These are phyloP conservation scores for barley (Hordeum vulgare) DNA, from an alignment of 176 grass and related monocot species.

Conservation along the genomic window DNA sequence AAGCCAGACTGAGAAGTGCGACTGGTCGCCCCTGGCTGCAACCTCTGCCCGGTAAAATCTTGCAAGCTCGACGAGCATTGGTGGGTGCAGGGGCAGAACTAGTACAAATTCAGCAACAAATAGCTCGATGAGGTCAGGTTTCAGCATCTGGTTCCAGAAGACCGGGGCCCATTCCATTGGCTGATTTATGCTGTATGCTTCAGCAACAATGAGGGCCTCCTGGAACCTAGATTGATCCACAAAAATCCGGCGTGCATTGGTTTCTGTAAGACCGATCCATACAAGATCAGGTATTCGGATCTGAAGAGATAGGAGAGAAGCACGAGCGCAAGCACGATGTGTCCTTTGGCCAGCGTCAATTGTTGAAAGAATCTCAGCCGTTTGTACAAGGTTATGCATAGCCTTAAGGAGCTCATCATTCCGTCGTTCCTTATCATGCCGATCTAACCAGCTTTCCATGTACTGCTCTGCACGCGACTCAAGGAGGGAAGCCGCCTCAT, in stretches of 20 bases:
- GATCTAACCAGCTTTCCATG: slow-evolving; percentile 69
- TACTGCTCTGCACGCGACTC: slow-evolving; percentile 67
- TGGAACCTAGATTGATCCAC: slow-evolving; percentile 92
- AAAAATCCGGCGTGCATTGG: slow-evolving; percentile 59
- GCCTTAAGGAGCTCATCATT: slow-evolving; percentile 78
- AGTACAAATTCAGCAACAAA: slow-evolving; percentile 83
- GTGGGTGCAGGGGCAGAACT: slow-evolving; percentile 76
- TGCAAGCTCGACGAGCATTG: slow-evolving; percentile 76
- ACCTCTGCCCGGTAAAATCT: slow-evolving; percentile 86
- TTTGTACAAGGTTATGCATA: slow-evolving; percentile 80
- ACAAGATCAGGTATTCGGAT: slow-evolving; percentile 82
- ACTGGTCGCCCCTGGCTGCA: slow-evolving; percentile 89
- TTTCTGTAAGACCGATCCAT: slow-evolving; percentile 85
- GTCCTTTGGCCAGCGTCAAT: slow-evolving; percentile 87
- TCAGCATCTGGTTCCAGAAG: slow-evolving; percentile 85
- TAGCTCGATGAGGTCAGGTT: slow-evolving; percentile 80
- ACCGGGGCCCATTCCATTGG: slow-evolving; percentile 89
- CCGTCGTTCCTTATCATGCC: slow-evolving; percentile 58
- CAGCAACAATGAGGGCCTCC: slow-evolving; percentile 90
- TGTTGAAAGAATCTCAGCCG: slow-evolving; percentile 76
- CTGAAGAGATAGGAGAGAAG: slow-evolving; percentile 86
- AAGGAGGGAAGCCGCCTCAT: slow-evolving; percentile 81
- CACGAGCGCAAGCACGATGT: slow-evolving; percentile 65
- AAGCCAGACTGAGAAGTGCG: slow-evolving; percentile 89
- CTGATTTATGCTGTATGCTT: slow-evolving; percentile 86